Conservation (phyloP, 2,329 filamentous ascomycete species). For the Colletotrichum gloeosporioides region DNA sequence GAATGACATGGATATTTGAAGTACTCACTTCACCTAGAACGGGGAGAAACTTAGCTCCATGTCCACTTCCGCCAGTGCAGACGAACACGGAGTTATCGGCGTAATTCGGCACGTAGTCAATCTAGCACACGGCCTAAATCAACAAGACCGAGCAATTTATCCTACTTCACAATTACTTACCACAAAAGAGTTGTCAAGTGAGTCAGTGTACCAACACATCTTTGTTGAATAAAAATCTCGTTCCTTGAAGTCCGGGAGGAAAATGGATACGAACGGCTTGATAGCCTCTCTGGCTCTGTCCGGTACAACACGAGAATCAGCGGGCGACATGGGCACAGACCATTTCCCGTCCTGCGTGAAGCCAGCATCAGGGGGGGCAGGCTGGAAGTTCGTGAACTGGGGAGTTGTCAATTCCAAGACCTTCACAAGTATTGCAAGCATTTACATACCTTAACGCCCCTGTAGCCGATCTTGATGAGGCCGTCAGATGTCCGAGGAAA, state of each 20-base stretch:
- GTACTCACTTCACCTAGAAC: slow-evolving; percentile 33
- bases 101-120: slow-evolving; percentile 36
- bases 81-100: slow-evolving; percentile 35
- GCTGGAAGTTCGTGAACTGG: slow-evolving; percentile 33
- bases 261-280: slow-evolving; percentile 38
- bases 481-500: slow-evolving; percentile 29
- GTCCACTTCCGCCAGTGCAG: slow-evolving; percentile 39
- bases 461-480: slow-evolving; percentile 32
- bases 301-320: slow-evolving; percentile 24
- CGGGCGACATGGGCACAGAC: slow-evolving; percentile 32
- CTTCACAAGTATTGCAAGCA: slow-evolving; percentile 25
- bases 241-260: slow-evolving; percentile 45
- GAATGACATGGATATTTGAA: too few species aligned
- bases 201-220: slow-evolving; percentile 67
- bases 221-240: slow-evolving; percentile 43
- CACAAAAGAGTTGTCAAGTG: slow-evolving; percentile 56
- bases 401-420: not conserved
- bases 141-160: too few species aligned
- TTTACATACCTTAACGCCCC: slow-evolving; percentile 40
- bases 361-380: slow-evolving; percentile 28
- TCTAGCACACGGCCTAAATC: slow-evolving; percentile 13
- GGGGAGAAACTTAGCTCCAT: slow-evolving; percentile 41
- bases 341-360: slow-evolving; percentile 35
- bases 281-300: slow-evolving; percentile 28
- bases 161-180: not conserved